phyloP scores from a whole-genome alignment of 768 basidiomycete genomes.

The Phaffia tasmanica region DNA sequence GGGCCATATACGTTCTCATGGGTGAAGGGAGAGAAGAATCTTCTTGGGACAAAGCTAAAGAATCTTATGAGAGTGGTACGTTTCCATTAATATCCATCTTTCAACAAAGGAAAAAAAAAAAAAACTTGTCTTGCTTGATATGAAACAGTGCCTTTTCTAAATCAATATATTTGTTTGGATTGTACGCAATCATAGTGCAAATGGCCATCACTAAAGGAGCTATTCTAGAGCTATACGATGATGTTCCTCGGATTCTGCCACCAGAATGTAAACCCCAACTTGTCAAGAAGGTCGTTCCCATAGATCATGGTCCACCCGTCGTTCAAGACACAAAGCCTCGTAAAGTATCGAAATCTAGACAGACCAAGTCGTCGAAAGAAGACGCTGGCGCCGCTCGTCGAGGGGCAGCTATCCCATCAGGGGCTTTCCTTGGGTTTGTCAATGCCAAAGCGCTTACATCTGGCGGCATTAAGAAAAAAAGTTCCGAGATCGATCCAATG shows the following conservation, averaged over 20 bases:
- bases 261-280: slow-evolving; percentile 62
- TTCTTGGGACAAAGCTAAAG: slow-evolving; percentile 80
- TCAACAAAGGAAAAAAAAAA: not conserved
- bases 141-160: not conserved
- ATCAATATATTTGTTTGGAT: not conserved
- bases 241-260: slow-evolving; percentile 77
- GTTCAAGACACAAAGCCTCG: slow-evolving; percentile 17
- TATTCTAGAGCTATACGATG: slow-evolving; percentile 81
- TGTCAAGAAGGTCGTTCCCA: slow-evolving; percentile 53
- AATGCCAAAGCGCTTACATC: slow-evolving; percentile 19
- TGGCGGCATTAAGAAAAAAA: slow-evolving; percentile 26
- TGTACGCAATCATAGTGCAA: slow-evolving; percentile 48
- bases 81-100: not conserved
- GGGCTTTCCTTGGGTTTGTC: slow-evolving; percentile 34
- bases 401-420: slow-evolving; percentile 36
- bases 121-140: not conserved
- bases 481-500: not conserved
- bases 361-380: slow-evolving; percentile 39
- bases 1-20: slow-evolving; percentile 79
- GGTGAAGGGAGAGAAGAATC: slow-evolving; percentile 80
- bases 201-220: slow-evolving; percentile 73
- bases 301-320: slow-evolving; percentile 55
- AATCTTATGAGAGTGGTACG: slow-evolving; percentile 54
- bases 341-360: not conserved
- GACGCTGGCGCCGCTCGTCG: slow-evolving; percentile 20